Evolutionary conservation across 345 rosid genomes (phyloP).

Genomic region (Triadica sebifera): DNA sequence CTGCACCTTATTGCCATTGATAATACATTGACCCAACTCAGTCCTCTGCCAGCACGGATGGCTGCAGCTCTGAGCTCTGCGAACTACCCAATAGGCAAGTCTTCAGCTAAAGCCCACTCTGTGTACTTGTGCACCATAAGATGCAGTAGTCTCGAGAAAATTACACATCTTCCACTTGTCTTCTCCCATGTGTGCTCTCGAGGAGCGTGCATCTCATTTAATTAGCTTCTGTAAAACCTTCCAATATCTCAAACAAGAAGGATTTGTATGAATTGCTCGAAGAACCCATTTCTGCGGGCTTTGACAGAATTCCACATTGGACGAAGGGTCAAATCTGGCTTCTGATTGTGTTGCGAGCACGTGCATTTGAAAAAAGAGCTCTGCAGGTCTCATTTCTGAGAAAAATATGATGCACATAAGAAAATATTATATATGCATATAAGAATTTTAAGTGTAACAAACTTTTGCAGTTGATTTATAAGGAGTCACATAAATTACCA

Average conservation of each 20-base stretch:
- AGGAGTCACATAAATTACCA: not conserved
- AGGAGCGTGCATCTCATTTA: conserved; percentile 6
- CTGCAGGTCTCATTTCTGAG: conserved; percentile 89
- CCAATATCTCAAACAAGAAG: conserved; percentile 78
- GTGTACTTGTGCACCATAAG: not conserved
- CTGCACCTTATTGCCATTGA: not conserved
- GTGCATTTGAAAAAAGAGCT: conserved; percentile 89
- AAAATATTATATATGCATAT: not conserved
- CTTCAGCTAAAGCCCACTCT: not conserved
- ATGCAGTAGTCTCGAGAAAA: not conserved
- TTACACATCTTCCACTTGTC: not conserved
- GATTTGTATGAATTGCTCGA: conserved; percentile 83
- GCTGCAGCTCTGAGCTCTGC: not conserved
- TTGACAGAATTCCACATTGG: conserved; percentile 52
- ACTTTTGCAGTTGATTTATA: not conserved
- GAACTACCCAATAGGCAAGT: not conserved
- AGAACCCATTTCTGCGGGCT: conserved; percentile 78
- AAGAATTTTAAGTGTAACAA: not conserved
- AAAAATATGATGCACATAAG: conserved; percentile 14
- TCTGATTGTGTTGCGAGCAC: conserved; percentile 58
- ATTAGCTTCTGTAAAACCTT: conserved; percentile 56
- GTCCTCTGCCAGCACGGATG: not conserved
- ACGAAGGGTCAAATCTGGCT: conserved; percentile 31
- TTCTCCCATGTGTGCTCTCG: not conserved
- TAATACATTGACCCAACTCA: not conserved